These are phyloP conservation scores for Volvariella surrecta DNA, from an alignment of 1,284 basidiomycete species.

Conservation along the genomic window DNA sequence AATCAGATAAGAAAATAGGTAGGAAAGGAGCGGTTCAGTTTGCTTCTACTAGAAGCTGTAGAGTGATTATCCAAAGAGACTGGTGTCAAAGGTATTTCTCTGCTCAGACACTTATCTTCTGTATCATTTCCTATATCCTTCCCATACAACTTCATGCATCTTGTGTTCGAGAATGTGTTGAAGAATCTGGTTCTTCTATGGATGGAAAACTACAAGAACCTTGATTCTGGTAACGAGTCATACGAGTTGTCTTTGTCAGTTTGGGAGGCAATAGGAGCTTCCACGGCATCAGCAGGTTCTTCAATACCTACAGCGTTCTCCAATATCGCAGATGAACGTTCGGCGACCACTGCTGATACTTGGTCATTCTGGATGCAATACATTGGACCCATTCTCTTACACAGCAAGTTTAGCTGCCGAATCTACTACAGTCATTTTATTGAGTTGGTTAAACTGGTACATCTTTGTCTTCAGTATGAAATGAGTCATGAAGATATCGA, in stretches of 20 bases:
- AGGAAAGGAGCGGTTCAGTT: constrained; percentile 3
- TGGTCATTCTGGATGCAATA: constrained; percentile 29
- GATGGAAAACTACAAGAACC: constrained; percentile 25
- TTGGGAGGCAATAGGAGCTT: constrained; percentile 31
- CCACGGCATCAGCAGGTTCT: constrained; percentile 16
- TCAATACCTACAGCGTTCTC: constrained; percentile 33
- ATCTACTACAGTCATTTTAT: constrained; percentile 35
- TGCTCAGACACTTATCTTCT: constrained; percentile 19
- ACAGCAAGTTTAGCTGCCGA: constrained; percentile 14
- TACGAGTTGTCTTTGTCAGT: constrained; percentile 21
- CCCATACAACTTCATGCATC: constrained; percentile 40
- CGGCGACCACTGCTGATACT: constrained; percentile 18
- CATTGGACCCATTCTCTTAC: constrained; percentile 27
- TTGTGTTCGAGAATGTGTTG: constrained; percentile 32
- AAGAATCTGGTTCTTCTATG: constrained; percentile 31
- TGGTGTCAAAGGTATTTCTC: constrained; percentile 32
- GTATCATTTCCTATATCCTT: constrained; percentile 32
- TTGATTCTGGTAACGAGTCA: too few species aligned
- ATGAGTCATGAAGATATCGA: constrained; percentile 21
- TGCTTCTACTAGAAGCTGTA: constrained; percentile 12
- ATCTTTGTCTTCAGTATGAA: constrained; percentile 30
- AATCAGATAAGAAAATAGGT: constrained; percentile 4
- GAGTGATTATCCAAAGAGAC: constrained; percentile 25
- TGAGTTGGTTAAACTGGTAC: constrained; percentile 26
- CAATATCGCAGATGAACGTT: constrained; percentile 24